phyloP scores from a whole-genome alignment of 1,284 basidiomycete genomes.

The Mrakiaceae sp. region DNA sequence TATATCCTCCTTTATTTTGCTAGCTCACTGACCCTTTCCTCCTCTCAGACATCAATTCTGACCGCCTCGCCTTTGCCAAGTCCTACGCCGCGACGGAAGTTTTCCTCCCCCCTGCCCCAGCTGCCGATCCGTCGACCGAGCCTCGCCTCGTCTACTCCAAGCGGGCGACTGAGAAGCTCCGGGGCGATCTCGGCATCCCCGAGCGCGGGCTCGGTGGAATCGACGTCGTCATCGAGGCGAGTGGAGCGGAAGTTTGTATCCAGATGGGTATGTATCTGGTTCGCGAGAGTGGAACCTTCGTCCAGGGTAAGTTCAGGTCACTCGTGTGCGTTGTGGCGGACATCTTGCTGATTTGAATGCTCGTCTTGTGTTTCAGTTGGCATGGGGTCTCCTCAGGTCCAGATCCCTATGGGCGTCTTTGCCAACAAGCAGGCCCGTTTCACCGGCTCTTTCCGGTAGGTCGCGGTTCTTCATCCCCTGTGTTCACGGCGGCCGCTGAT shows the following conservation, averaged over 20 bases:
- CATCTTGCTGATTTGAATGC: too few species aligned
- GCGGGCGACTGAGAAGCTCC: constrained; percentile 37
- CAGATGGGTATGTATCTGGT: constrained; percentile 16
- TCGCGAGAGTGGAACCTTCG: neutral
- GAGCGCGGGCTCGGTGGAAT: constrained; percentile 40
- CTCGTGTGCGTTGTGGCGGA: too few species aligned
- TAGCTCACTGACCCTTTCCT: neutral
- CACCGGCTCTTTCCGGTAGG: constrained; percentile 30
- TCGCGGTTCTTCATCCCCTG: too few species aligned
- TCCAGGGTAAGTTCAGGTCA: too few species aligned
- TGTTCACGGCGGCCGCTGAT: too few species aligned
- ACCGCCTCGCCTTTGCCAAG: constrained; percentile 77
- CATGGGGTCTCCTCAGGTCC: constrained; percentile 14
- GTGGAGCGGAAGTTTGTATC: constrained; percentile 48
- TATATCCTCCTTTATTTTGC: neutral
- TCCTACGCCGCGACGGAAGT: constrained; percentile 75
- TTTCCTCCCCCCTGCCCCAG: constrained; percentile 51
- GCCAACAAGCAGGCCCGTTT: constrained; percentile 33
- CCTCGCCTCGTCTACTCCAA: constrained; percentile 53
- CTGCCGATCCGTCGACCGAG: constrained; percentile 45
- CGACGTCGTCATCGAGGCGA: constrained; percentile 49
- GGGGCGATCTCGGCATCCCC: constrained; percentile 35
- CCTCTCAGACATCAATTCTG: constrained; percentile 54
- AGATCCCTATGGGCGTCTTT: constrained; percentile 30
- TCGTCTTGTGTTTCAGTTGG: constrained; percentile 1